Evolutionary conservation across 345 rosid genomes (phyloP).

Genomic region (Heritiera littoralis): DNA sequence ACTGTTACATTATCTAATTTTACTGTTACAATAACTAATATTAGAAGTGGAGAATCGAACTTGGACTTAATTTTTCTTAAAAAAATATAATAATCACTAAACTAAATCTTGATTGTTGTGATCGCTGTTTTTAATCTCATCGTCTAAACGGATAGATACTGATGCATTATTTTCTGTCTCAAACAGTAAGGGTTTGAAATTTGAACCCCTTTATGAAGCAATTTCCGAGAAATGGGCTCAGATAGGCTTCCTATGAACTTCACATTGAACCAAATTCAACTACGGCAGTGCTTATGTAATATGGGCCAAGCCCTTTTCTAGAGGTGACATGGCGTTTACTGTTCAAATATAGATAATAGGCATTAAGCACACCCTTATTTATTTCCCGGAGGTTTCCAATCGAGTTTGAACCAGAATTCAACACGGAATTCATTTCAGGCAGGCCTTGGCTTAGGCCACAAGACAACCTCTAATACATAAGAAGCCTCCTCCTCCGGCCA

Average conservation of each 20-base stretch:
- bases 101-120: too few species aligned
- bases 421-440: background rate
- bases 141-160: too few species aligned
- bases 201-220: too few species aligned
- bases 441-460: conserved; percentile 45
- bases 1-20: too few species aligned
- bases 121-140: too few species aligned
- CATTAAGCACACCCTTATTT: conserved; percentile 14
- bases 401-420: background rate
- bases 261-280: background rate
- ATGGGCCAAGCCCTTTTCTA: background rate
- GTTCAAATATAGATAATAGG: background rate
- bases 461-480: conserved; percentile 36
- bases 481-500: background rate
- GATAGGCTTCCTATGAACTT: background rate
- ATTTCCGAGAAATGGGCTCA: background rate
- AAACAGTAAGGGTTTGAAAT: too few species aligned
- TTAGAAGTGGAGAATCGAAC: too few species aligned
- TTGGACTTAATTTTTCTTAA: too few species aligned
- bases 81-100: too few species aligned
- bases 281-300: background rate
- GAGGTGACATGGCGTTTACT: background rate
- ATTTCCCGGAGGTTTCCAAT: background rate
- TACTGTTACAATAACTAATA: too few species aligned
- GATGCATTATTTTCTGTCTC: too few species aligned